Percentiles rank a stretch among this genome's conserved stretches.
phyloP scores from a whole-genome alignment of 2,329 filamentous ascomycete genomes.

The Beauveria caledonica region DNA sequence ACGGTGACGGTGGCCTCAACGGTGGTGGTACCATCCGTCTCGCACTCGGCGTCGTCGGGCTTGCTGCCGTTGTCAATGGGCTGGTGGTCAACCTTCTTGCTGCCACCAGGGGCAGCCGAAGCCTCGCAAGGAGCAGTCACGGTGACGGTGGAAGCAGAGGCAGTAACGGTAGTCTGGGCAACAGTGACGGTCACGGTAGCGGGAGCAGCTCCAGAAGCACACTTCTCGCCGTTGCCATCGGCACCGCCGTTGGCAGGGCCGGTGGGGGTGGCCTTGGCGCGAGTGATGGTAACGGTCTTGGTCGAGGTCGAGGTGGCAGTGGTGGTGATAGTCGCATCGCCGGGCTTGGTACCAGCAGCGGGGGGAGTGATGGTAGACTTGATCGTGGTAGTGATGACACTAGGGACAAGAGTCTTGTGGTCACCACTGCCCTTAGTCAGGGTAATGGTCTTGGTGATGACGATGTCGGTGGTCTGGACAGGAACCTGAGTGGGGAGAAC shows the following conservation, averaged over 20 bases:
- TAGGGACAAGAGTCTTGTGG: slow-evolving; percentile 26
- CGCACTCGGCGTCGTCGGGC: slow-evolving; percentile 17
- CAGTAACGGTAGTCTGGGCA: slow-evolving; percentile 14
- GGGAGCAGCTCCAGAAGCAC: neutral
- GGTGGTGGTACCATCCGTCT: slow-evolving; percentile 21
- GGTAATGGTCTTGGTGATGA: slow-evolving; percentile 27
- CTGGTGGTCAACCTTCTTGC: neutral
- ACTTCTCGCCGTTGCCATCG: neutral
- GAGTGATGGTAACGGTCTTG: slow-evolving; percentile 26
- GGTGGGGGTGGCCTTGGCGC: slow-evolving; percentile 17
- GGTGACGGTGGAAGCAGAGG: slow-evolving; percentile 21
- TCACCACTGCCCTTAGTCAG: slow-evolving; percentile 26
- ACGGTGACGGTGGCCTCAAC: slow-evolving; percentile 27
- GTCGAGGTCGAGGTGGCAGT: slow-evolving; percentile 30
- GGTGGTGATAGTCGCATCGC: slow-evolving; percentile 27
- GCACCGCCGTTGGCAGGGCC: neutral
- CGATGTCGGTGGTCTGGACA: slow-evolving; percentile 19
- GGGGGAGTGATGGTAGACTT: slow-evolving; percentile 24
- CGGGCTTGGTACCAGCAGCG: slow-evolving; percentile 13
- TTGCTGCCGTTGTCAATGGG: slow-evolving; percentile 14
- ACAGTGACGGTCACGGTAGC: slow-evolving; percentile 18
- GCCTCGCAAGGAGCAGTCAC: slow-evolving; percentile 18
- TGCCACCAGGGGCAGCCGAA: neutral
- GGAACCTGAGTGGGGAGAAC: slow-evolving; percentile 21
- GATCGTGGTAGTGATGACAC: slow-evolving; percentile 35